Conservation (phyloP, 2,329 filamentous ascomycete genomes). For the Ceratocystis alfenasii region DNA sequence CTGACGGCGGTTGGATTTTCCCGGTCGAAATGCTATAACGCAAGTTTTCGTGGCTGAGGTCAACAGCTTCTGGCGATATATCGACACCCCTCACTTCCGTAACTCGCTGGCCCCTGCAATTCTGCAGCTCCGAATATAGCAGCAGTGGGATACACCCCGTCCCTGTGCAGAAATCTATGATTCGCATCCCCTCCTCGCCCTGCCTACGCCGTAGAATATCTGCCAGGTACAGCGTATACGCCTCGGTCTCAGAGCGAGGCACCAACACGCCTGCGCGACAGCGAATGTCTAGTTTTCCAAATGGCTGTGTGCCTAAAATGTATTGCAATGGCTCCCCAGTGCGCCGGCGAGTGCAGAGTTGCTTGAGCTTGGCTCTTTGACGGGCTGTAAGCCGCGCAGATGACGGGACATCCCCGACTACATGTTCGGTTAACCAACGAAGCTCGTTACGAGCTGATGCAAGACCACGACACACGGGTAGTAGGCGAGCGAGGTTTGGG, state of each 20-base stretch:
- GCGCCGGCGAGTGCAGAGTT: conserved; percentile 39
- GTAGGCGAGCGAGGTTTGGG: conserved; percentile 45
- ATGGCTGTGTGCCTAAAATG: conserved; percentile 75
- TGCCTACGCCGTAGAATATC: conserved; percentile 30
- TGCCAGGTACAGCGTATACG: conserved; percentile 49
- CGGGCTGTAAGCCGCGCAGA: conserved; percentile 11
- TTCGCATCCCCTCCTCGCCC: conserved; percentile 28
- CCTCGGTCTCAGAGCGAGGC: conserved; percentile 66
- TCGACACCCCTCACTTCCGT: conserved; percentile 59
- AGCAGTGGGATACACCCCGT: conserved; percentile 81
- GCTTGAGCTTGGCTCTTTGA: conserved; percentile 1
- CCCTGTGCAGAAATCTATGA: conserved; percentile 83
- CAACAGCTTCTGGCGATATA: conserved; percentile 52
- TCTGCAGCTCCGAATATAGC: conserved; percentile 50
- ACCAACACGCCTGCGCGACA: conserved; percentile 74
- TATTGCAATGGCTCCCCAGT: conserved; percentile 75
- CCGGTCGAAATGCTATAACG: conserved; percentile 34
- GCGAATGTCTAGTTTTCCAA: conserved; percentile 67
- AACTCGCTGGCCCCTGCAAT: conserved; percentile 28
- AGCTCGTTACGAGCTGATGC: conserved; percentile 56
- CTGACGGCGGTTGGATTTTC: conserved; percentile 23
- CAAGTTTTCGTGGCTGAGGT: conserved; percentile 54
- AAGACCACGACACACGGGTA: conserved; percentile 52
- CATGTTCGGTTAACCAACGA: conserved; percentile 58
- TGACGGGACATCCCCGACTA: conserved; percentile 28